Base-by-base conservation (phyloP, 2,329 filamentous ascomycete genomes). In the Blastomyces gilchristii region DNA sequence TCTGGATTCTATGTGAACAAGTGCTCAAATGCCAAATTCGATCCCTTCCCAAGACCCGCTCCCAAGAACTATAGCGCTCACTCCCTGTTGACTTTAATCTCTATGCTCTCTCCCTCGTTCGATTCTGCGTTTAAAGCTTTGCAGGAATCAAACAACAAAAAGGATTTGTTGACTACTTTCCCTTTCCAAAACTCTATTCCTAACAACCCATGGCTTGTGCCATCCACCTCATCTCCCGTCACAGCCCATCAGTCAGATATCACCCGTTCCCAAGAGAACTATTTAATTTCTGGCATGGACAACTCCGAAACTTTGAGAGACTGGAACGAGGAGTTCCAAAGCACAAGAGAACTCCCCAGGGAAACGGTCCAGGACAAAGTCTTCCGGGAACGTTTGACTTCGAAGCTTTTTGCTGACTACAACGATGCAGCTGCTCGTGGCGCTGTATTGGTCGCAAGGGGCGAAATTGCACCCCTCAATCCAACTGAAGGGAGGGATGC, bases 271-370 rank as follows among this genome's bases (percentile, higher is more conserved):
- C 94, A 99, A 77, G 94, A 99, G 80, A 90, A 89, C 58, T 97
- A 90, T 73, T 80, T 99, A 65, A 86, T 97, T 65, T 85, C 90
- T 25, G 95, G 95, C 39, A 87, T 92, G 34, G 94, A 99, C 71
- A 96, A 93, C 73, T 90, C 91, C 0, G 94, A 99, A 72, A 96
- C 91, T 4, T 81, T 99, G 66, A 86, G 94, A 64, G 94, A 99
- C 76, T 99, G 95, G 93, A 99, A 99, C 70, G 94, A 99, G 75
- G 94, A 99, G 73, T 96, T 99, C 73, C 94, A 99, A 76, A 96
- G 93, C 1, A 96, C 94, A 12, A 87, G 91, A 70, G 94, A 99
- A 76, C 83, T 99, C 67, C 92, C 93, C 43, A 93, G 91, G 72
- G 93, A 97, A 67, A 91, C 87, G 8, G 89, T 99, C 12, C 93